Conservation (phyloP, 257 asterid species). For the Lavandula angustifolia region DNA sequence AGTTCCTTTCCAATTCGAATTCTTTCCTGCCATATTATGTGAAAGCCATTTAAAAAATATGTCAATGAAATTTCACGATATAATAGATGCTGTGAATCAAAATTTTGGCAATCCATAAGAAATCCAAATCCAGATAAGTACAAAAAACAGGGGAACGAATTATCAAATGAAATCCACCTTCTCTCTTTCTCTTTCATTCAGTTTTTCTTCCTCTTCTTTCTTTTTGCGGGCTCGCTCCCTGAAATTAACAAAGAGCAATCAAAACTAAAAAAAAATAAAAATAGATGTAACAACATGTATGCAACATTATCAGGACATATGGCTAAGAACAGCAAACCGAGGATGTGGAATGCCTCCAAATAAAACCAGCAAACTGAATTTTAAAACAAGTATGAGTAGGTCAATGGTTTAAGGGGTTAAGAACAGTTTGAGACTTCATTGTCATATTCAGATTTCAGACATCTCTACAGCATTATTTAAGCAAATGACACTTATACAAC, state of each 20-base stretch:
- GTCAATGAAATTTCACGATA: conserved; percentile 16
- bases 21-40: conserved; percentile 70
- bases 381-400: background rate
- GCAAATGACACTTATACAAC: conserved; percentile 9
- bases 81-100: conserved; percentile 9
- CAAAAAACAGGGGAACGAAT: conserved; percentile 6
- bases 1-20: conserved; percentile 81
- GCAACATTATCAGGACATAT: conserved; percentile 13
- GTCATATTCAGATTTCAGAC: conserved; percentile 4
- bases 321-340: conserved; percentile 1
- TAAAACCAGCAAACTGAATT: background rate
- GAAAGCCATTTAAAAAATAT: conserved; percentile 27
- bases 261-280: conserved; percentile 2
- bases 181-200: conserved; percentile 82
- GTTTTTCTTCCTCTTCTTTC: conserved; percentile 96
- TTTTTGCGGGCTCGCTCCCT: conserved; percentile 94
- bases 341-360: background rate
- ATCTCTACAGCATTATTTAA: conserved; percentile 14
- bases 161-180: conserved; percentile 48
- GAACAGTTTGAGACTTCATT: conserved; percentile 4
- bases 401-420: conserved; percentile 10
- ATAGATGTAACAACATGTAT: conserved; percentile 7
- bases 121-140: conserved; percentile 1
- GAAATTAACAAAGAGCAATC: conserved; percentile 26
- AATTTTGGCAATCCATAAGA: conserved; percentile 12